Percentiles rank a stretch among this genome's conserved stretches.
Conservation (phyloP, 2,329 filamentous ascomycete genomes). For the Colletotrichum sp. region DNA sequence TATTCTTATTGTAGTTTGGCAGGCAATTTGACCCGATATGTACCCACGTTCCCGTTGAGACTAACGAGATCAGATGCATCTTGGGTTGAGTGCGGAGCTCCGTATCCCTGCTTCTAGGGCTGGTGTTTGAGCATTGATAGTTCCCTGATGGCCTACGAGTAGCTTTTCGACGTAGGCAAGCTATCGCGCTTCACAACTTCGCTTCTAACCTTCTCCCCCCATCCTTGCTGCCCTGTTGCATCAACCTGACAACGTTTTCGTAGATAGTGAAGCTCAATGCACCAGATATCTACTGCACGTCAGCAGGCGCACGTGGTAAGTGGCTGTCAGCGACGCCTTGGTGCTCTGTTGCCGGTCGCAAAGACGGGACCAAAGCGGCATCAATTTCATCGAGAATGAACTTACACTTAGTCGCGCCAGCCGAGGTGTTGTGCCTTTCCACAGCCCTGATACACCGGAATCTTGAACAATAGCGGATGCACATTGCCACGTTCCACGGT, state of each 20-base stretch:
- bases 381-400: neutral
- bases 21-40: neutral
- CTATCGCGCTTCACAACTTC: neutral
- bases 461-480: neutral
- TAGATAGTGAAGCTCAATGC: neutral
- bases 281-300: neutral
- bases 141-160: neutral
- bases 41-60: neutral
- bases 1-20: neutral
- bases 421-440: neutral
- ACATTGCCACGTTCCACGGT: neutral
- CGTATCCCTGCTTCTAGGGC: neutral
- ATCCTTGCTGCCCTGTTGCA: neutral
- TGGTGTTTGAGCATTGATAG: neutral
- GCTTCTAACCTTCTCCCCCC: neutral
- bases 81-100: neutral
- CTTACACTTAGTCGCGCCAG: conserved; percentile 2
- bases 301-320: neutral
- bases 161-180: neutral
- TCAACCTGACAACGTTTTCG: neutral
- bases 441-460: neutral
- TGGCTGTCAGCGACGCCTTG: neutral
- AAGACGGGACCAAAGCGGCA: neutral
- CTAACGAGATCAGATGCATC: neutral
- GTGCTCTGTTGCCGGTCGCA: neutral